Percentiles rank a stretch among this genome's conserved stretches.
These are phyloP conservation scores for Sanghuangporus baumii DNA, from an alignment of 1,284 basidiomycete genomes.

Conservation along the genomic window DNA sequence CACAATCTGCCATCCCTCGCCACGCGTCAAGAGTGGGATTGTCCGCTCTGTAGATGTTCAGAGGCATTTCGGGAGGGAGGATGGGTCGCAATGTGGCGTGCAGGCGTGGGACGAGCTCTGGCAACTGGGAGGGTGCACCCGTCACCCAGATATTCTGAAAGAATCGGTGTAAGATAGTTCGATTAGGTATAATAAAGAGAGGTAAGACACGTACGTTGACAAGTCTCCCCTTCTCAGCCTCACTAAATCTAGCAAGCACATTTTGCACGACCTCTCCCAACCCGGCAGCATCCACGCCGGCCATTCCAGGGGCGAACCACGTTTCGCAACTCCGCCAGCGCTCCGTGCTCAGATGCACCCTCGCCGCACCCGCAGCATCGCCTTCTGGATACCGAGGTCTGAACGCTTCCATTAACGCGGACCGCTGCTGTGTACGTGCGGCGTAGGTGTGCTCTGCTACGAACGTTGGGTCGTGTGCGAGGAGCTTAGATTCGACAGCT, in stretches of 20 bases:
- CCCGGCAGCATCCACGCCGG: constrained; percentile 93
- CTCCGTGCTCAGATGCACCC: constrained; percentile 93
- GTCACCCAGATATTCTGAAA: constrained; percentile 87
- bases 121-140: constrained; percentile 75
- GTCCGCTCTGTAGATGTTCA: constrained; percentile 54
- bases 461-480: constrained; percentile 82
- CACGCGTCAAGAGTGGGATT: constrained; percentile 82
- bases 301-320: constrained; percentile 90
- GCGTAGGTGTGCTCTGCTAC: constrained; percentile 79
- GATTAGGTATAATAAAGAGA: background rate
- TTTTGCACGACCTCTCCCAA: constrained; percentile 87
- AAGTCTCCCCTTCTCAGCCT: constrained; percentile 48
- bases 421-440: constrained; percentile 69
- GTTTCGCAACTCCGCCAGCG: constrained; percentile 90
- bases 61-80: constrained; percentile 71
- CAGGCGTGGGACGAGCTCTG: constrained; percentile 67
- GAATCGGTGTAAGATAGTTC: constrained; percentile 18
- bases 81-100: constrained; percentile 70
- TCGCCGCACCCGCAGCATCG: constrained; percentile 65
- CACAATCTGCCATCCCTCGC: constrained; percentile 89
- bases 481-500: constrained; percentile 75
- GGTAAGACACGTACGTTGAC: constrained; percentile 37
- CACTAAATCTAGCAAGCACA: constrained; percentile 77
- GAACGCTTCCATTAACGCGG: constrained; percentile 83
- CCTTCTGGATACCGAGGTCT: constrained; percentile 65